A percentile compares a stretch with the other conserved stretches of the same genome.
Conservation (phyloP, 352 stramenopile genomes). For the Phytophthora syringae region DNA sequence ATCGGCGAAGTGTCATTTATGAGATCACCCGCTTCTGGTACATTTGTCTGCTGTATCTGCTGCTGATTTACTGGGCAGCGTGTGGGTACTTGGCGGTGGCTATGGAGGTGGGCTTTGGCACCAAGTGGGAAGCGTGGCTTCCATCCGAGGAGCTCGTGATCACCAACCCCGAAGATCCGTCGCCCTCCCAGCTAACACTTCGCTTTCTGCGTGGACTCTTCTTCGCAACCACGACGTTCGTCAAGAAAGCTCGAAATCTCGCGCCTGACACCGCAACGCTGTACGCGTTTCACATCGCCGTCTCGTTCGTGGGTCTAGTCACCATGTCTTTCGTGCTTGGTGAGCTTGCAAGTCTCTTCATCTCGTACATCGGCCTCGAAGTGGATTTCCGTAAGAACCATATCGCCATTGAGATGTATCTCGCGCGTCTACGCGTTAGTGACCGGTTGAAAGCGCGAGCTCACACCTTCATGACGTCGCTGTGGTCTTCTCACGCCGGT, state of each 20-base stretch:
- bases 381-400: constrained; percentile 68
- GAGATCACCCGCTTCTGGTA: constrained; percentile 61
- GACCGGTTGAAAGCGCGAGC: constrained; percentile 33
- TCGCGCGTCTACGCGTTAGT: constrained; percentile 43
- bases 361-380: constrained; percentile 57
- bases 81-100: constrained; percentile 58
- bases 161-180: constrained; percentile 31
- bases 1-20: constrained; percentile 58
- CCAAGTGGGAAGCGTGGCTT: constrained; percentile 60
- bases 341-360: constrained; percentile 55
- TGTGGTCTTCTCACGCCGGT: constrained; percentile 59
- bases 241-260: constrained; percentile 55
- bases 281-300: constrained; percentile 46
- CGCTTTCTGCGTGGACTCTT: constrained; percentile 53
- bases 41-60: constrained; percentile 60
- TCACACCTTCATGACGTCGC: constrained; percentile 48
- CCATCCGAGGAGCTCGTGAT: constrained; percentile 46
- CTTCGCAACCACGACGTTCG: constrained; percentile 48
- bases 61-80: constrained; percentile 66
- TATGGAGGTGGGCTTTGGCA: constrained; percentile 46
- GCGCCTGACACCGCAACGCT: constrained; percentile 31
- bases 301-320: constrained; percentile 50
- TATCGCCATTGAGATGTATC: constrained; percentile 47
- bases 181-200: constrained; percentile 33
- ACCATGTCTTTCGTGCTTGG: constrained; percentile 59